These are phyloP conservation scores for Escallonia herrerae DNA, from an alignment of 129 eudicot genomes.

Conservation along the genomic window DNA sequence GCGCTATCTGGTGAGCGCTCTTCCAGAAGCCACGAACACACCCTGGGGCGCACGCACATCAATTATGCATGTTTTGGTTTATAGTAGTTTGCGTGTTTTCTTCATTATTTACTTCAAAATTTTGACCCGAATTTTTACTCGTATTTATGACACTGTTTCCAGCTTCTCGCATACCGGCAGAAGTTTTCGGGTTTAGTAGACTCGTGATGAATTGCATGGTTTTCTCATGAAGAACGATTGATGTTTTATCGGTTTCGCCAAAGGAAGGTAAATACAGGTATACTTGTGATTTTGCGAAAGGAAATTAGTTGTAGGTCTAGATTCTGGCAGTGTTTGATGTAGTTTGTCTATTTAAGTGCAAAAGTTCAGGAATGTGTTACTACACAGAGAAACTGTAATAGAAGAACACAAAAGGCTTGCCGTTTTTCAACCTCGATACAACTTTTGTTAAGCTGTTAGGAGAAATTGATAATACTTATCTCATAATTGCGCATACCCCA, in stretches of 20 bases:
- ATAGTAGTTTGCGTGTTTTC: too few relatives aligned
- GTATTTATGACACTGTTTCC: conserved; percentile 19
- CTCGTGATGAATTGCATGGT: conserved; percentile 6
- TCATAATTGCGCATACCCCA: too few relatives aligned
- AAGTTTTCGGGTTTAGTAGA: conserved; percentile 21
- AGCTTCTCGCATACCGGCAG: conserved; percentile 71
- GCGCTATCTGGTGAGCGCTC: conserved; percentile 48
- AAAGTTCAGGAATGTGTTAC: neutral
- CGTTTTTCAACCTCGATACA: too few relatives aligned
- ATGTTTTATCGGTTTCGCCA: neutral
- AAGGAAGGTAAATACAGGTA: conserved; percentile 4
- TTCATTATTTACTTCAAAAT: too few relatives aligned
- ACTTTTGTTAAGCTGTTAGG: too few relatives aligned
- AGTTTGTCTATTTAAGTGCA: conserved; percentile 6
- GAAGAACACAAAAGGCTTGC: too few relatives aligned
- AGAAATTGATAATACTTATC: too few relatives aligned
- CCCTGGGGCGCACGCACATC: neutral
- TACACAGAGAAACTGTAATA: too few relatives aligned
- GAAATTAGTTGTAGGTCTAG: conserved; percentile 14
- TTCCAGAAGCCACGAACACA: neutral
- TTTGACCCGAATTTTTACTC: neutral
- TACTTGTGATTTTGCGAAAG: neutral
- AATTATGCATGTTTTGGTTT: too few relatives aligned
- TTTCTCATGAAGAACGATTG: neutral
- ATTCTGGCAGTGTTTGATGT: conserved; percentile 2